phyloP scores from a whole-genome alignment of 805 yeast species.

The Metschnikowia proteae region DNA sequence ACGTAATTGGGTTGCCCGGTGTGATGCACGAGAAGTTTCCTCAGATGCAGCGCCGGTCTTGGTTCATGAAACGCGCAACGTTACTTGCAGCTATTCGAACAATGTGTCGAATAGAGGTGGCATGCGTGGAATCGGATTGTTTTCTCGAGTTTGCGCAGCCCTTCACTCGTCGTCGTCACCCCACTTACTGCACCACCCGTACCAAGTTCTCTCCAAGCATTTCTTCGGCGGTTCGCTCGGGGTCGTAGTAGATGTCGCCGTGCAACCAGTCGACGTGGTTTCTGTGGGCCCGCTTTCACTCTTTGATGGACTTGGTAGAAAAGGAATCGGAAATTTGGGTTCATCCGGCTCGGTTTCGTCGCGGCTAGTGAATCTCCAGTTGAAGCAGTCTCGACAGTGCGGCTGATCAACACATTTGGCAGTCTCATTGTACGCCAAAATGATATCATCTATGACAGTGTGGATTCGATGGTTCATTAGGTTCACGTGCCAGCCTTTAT shows the following conservation, averaged over 20 bases:
- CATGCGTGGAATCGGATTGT: too few relatives aligned
- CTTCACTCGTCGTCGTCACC: conserved; percentile 23
- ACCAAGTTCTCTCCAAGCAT: conserved; percentile 61
- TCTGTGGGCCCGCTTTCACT: conserved; percentile 3
- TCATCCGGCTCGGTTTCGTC: conserved; percentile 38
- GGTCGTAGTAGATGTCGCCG: conserved; percentile 6
- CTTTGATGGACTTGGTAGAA: conserved; percentile 23
- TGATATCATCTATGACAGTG: conserved; percentile 80
- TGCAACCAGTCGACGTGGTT: background rate
- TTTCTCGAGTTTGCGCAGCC: background rate
- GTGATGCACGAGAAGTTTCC: conserved; percentile 5
- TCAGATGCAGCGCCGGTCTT: background rate
- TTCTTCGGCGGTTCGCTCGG: conserved; percentile 34
- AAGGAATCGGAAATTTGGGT: conserved; percentile 38
- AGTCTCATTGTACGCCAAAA: conserved; percentile 68
- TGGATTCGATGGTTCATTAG: conserved; percentile 86
- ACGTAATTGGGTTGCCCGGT: conserved; percentile 1
- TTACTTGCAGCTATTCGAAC: background rate
- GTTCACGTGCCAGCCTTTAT: conserved; percentile 87
- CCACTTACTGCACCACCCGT: conserved; percentile 58
- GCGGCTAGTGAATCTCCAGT: conserved; percentile 73
- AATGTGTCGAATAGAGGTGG: background rate
- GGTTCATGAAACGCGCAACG: conserved; percentile 2
- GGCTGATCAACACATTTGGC: conserved; percentile 72
- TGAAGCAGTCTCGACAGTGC: conserved; percentile 85